Conservation (phyloP, 169 alveolate genomes). For the Plasmodium coatneyi region DNA sequence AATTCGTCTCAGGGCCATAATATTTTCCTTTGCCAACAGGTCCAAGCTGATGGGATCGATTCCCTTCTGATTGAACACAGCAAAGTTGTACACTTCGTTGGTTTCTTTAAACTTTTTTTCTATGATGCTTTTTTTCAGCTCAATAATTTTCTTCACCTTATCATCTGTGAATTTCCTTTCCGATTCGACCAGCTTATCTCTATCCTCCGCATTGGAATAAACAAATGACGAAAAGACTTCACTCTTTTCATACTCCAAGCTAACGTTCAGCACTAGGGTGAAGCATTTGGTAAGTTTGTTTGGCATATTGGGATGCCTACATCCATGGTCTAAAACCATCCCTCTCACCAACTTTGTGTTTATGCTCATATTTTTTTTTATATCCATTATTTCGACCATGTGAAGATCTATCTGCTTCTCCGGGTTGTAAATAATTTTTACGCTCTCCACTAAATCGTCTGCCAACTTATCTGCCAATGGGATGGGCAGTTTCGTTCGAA, state of each 20-base stretch:
- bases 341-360: conserved; percentile 94
- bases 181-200: conserved; percentile 96
- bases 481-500: conserved; percentile 94
- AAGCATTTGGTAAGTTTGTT: conserved; percentile 95
- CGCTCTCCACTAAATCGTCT: conserved; percentile 97
- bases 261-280: conserved; percentile 96
- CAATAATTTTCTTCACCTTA: conserved; percentile 96
- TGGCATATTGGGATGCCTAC: conserved; percentile 99
- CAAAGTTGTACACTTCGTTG: conserved; percentile 88
- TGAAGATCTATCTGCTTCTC: conserved; percentile 93
- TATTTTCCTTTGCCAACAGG: conserved; percentile 98
- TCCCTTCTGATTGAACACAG: conserved; percentile 98
- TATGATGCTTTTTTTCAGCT: conserved; percentile 92
- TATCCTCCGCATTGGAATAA: conserved; percentile 97
- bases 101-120: conserved; percentile 83
- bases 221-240: conserved; percentile 98
- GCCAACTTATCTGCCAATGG: conserved; percentile 93
- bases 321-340: conserved; percentile 99
- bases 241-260: conserved; percentile 98
- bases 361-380: conserved; percentile 96
- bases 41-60: conserved; percentile 99
- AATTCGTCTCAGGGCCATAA: conserved; percentile 96
- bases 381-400: conserved; percentile 98
- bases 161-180: conserved; percentile 98
- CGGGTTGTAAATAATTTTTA: conserved; percentile 77